Evolutionary conservation across 1,284 basidiomycete species (phyloP), one percentile per base, ranked within the genome.

Genomic region (Ceratobasidium sp.): DNA sequence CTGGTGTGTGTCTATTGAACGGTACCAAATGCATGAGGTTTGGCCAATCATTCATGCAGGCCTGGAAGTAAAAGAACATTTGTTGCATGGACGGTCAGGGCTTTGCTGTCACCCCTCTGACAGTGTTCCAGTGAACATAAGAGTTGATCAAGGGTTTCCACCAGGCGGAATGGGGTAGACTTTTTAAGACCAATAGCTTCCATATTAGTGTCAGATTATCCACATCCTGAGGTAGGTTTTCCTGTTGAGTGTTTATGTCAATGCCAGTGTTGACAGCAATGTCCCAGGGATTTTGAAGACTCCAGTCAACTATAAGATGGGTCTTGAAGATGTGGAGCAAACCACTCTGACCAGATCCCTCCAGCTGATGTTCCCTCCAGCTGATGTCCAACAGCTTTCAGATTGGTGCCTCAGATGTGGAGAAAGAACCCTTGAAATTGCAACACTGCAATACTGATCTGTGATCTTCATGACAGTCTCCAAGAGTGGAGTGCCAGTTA

Each of bases 241-340:
- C 58, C n/a, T 25, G 42, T 4, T n/a, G 27, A 1, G 43, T 12
- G 15, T 62, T 62, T 7, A 62, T 49, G 31, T 62, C 58, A 6
- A 62, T 20, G 3, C 43, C 58, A 3, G 50, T n/a, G 20, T 62
- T 45, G 1, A 35, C 29, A 0, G 17, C 58, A 13, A 62, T 49
- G 10, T 62, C 58, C 7, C n/a, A 42, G 12, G 58, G 58, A 20
- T 62, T 62, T 22, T 62, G 58, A 1, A 49, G 7, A 22, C 58
- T 62, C 58, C 58, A 62, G 20, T 62, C 58, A 0, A 62, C 58
- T 35, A 62, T n/a, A n/a, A n/a, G n/a, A n/a, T n/a, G n/a, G n/a
- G n/a, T n/a, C n/a, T n/a, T n/a, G n/a, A n/a, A n/a, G n/a, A n/a
- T n/a, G n/a, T n/a, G n/a, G n/a, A n/a, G n/a, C n/a, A n/a, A n/a